Conservation (phyloP, 352 stramenopile genomes). For the Phytophthora hibernalis region DNA sequence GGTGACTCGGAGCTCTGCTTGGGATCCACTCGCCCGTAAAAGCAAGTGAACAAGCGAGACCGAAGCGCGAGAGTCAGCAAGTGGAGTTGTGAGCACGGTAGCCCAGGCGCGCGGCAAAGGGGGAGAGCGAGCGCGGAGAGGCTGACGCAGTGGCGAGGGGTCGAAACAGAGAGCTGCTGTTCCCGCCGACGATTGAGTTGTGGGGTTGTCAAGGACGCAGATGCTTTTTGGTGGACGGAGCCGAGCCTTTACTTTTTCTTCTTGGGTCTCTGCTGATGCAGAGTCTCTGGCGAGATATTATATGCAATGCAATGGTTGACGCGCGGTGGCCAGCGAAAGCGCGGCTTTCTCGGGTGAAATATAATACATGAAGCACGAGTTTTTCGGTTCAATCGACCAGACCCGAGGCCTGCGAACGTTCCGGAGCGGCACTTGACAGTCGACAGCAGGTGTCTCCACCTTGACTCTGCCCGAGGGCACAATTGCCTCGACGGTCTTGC, state of each 20-base stretch:
- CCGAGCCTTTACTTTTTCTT: conserved; percentile 30
- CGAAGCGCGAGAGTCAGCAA: conserved; percentile 50
- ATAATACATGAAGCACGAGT: too few relatives aligned
- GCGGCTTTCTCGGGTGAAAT: conserved; percentile 11
- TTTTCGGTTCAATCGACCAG: conserved; percentile 15
- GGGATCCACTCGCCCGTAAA: conserved; percentile 4
- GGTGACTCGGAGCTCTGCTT: conserved; percentile 17
- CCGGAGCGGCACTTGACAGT: not conserved
- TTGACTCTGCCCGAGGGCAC: conserved; percentile 16
- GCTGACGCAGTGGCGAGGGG: too few relatives aligned
- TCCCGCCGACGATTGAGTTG: conserved; percentile 28
- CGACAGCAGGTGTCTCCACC: not conserved
- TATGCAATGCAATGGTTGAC: not conserved
- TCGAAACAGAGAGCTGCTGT: conserved; percentile 28
- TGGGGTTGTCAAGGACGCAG: conserved; percentile 23
- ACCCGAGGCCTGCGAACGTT: conserved; percentile 23
- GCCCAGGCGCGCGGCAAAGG: not conserved
- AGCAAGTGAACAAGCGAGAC: conserved; percentile 29
- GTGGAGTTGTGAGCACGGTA: conserved; percentile 52
- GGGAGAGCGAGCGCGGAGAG: conserved; percentile 29
- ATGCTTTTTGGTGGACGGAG: conserved; percentile 30
- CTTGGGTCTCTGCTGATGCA: not conserved
- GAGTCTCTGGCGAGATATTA: not conserved
- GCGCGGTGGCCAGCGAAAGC: not conserved
- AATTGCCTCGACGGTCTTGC: conserved; percentile 23